Conservation (phyloP, 352 stramenopile genomes). For the Phytophthora fragariaefolia region DNA sequence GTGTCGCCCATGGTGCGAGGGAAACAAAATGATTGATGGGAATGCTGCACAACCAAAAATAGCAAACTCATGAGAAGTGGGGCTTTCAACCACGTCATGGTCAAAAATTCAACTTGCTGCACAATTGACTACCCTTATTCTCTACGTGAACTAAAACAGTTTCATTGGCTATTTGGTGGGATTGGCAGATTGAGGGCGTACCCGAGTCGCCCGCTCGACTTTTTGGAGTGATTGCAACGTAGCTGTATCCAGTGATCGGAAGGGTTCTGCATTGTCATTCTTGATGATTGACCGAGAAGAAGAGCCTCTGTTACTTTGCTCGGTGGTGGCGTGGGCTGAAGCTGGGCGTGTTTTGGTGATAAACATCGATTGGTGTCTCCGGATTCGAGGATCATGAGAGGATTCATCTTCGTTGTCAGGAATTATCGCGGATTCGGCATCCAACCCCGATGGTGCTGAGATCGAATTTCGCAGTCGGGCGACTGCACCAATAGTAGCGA, state of each 20-base stretch:
- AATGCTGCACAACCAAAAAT: background rate
- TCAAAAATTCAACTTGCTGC: no score
- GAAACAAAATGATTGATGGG: no score
- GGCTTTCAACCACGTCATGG: no score
- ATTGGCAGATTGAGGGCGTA: conserved; percentile 55
- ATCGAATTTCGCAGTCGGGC: conserved; percentile 27
- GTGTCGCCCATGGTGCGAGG: conserved; percentile 18
- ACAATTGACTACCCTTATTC: no score
- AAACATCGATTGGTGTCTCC: conserved; percentile 11
- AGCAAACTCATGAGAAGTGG: no score
- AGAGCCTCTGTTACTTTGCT: conserved; percentile 9
- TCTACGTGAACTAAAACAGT: no score
- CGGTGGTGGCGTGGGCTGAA: conserved; percentile 21
- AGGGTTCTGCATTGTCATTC: conserved; percentile 11
- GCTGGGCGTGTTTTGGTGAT: conserved; percentile 15
- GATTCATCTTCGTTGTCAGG: conserved; percentile 8
- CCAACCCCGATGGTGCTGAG: conserved; percentile 15
- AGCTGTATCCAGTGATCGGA: conserved; percentile 40
- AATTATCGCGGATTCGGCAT: background rate
- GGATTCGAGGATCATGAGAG: background rate
- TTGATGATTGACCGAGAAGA: conserved; percentile 29
- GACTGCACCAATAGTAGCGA: conserved; percentile 26
- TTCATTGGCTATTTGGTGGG: conserved; percentile 15
- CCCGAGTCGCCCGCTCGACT: conserved; percentile 44
- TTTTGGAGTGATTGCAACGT: conserved; percentile 59